phyloP scores from a whole-genome alignment of 371 early-diverging fungal genomes.

The Polyrhizophydium stewartii region DNA sequence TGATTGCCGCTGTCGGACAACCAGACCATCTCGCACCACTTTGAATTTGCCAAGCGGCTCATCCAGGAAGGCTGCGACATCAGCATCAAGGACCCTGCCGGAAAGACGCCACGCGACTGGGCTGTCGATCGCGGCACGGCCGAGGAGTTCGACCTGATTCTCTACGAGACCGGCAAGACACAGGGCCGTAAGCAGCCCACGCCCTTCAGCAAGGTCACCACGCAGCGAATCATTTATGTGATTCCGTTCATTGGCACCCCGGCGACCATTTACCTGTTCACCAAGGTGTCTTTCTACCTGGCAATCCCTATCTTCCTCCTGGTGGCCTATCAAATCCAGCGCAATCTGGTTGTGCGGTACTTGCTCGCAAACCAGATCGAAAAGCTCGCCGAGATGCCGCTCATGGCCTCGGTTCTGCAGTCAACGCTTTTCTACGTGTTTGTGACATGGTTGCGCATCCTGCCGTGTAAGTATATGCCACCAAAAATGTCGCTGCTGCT shows the following conservation, averaged over 20 bases:
- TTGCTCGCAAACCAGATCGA: constrained; percentile 53
- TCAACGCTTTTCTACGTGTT: constrained; percentile 68
- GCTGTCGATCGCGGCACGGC: constrained; percentile 34
- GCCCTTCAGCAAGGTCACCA: constrained; percentile 15
- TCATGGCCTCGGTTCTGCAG: constrained; percentile 80
- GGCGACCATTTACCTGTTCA: constrained; percentile 52
- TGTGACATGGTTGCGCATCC: constrained; percentile 55
- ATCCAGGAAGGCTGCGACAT: constrained; percentile 28
- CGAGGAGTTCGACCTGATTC: constrained; percentile 14
- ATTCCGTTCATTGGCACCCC: constrained; percentile 66
- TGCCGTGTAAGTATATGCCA: constrained; percentile 32
- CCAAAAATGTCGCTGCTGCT: too few species aligned
- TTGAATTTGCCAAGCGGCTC: constrained; percentile 32
- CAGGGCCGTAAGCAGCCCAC: constrained; percentile 1
- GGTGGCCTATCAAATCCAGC: constrained; percentile 53
- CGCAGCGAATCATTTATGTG: constrained; percentile 61
- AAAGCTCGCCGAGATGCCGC: constrained; percentile 72
- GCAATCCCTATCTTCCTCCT: constrained; percentile 62
- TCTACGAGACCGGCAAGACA: constrained; percentile 3
- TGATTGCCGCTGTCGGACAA: neutral
- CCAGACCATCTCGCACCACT: constrained; percentile 37
- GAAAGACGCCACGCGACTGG: constrained; percentile 45
- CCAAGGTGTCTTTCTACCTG: constrained; percentile 69
- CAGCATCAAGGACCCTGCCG: constrained; percentile 36
- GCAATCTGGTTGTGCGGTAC: constrained; percentile 53